Evolutionary conservation across 2,329 filamentous ascomycete species (phyloP).

Genomic region (Claviceps humidiphila): DNA sequence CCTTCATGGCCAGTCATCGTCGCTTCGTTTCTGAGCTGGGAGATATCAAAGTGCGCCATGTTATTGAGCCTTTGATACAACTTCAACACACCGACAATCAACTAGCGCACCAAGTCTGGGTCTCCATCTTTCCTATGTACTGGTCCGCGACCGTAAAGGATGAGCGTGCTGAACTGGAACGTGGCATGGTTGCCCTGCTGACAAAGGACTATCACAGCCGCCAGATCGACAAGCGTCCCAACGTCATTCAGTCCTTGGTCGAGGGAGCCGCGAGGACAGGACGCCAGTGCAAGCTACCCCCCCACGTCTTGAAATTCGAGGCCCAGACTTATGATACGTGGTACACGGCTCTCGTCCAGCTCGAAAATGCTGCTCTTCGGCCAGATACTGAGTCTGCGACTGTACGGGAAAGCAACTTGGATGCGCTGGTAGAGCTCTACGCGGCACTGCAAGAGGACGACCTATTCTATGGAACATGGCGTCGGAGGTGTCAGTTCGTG

Average conservation of each 20-base stretch:
- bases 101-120: slow-evolving; percentile 82
- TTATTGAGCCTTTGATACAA: slow-evolving; percentile 81
- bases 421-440: slow-evolving; percentile 91
- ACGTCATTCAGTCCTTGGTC: slow-evolving; percentile 85
- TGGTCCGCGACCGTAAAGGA: slow-evolving; percentile 84
- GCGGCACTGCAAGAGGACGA: slow-evolving; percentile 86
- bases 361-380: slow-evolving; percentile 78
- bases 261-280: slow-evolving; percentile 74
- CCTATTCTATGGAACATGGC: slow-evolving; percentile 94
- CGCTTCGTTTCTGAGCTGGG: slow-evolving; percentile 75
- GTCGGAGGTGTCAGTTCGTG: slow-evolving; percentile 85
- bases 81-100: slow-evolving; percentile 79
- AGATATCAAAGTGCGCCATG: slow-evolving; percentile 75
- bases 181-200: slow-evolving; percentile 76
- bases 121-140: slow-evolving; percentile 78
- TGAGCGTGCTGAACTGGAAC: slow-evolving; percentile 79
- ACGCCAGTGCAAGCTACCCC: slow-evolving; percentile 83
- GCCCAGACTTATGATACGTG: slow-evolving; percentile 91
- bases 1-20: slow-evolving; percentile 62
- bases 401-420: slow-evolving; percentile 85
- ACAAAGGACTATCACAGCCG: slow-evolving; percentile 93
- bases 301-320: slow-evolving; percentile 90
- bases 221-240: slow-evolving; percentile 88
- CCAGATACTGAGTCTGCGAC: slow-evolving; percentile 73
- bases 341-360: slow-evolving; percentile 85